Conservation (phyloP, 345 rosid genomes). For the Eucalyptus regnans region DNA sequence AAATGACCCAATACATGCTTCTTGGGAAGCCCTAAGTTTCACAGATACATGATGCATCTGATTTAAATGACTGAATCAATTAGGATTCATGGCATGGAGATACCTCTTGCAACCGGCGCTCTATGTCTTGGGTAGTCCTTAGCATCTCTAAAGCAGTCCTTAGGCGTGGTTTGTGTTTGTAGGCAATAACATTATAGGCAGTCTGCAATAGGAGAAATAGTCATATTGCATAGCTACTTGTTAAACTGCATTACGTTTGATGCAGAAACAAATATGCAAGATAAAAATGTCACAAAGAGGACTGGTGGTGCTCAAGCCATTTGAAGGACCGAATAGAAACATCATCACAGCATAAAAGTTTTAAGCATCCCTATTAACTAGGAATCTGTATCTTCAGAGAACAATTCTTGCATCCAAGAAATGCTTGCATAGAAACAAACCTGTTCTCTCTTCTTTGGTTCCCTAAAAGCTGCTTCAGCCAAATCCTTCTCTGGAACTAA, state of each 20-base stretch:
- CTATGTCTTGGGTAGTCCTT: slow-evolving; percentile 61
- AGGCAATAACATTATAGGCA: slow-evolving; percentile 58
- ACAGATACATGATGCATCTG: background rate
- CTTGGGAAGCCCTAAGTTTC: background rate
- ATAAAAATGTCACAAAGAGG: background rate
- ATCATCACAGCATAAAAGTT: background rate
- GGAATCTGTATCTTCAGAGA: background rate
- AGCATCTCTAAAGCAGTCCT: slow-evolving; percentile 76
- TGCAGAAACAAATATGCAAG: background rate
- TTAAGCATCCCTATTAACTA: background rate
- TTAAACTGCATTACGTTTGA: background rate
- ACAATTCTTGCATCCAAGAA: background rate
- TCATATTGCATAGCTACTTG: background rate
- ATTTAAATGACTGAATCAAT: background rate
- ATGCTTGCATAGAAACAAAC: slow-evolving; percentile 18
- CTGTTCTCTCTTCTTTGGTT: slow-evolving; percentile 44
- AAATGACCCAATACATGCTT: background rate
- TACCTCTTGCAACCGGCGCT: slow-evolving; percentile 51
- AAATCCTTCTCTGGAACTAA: slow-evolving; percentile 84
- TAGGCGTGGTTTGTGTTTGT: slow-evolving; percentile 74
- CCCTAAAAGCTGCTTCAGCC: slow-evolving; percentile 74
- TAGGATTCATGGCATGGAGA: background rate
- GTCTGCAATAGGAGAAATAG: slow-evolving; percentile 32
- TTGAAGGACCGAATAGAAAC: background rate
- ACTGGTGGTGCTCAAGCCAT: background rate